phyloP scores from a whole-genome alignment of 495 filamentous ascomycete species.

The Tirmania nivea region DNA sequence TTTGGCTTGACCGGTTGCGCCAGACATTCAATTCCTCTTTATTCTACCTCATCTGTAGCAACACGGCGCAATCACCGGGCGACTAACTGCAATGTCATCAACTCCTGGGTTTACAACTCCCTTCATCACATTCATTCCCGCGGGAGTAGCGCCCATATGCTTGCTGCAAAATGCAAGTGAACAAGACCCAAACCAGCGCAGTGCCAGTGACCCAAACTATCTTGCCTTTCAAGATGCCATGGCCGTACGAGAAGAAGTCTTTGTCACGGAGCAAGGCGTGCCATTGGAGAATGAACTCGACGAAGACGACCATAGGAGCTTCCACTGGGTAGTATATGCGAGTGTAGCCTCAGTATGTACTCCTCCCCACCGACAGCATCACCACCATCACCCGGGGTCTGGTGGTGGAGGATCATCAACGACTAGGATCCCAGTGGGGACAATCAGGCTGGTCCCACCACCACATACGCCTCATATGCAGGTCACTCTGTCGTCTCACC shows the following conservation, averaged over 20 bases:
- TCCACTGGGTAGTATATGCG: constrained; percentile 66
- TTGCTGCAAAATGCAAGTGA: neutral
- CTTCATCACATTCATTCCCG: neutral
- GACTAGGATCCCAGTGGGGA: constrained; percentile 36
- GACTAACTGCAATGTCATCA: too few species aligned
- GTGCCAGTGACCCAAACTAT: constrained; percentile 26
- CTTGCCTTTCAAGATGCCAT: constrained; percentile 53
- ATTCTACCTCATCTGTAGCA: too few species aligned
- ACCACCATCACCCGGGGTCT: constrained; percentile 12
- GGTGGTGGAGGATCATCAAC: constrained; percentile 9
- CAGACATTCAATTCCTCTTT: too few species aligned
- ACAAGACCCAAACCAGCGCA: constrained; percentile 19
- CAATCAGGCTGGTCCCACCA: constrained; percentile 58
- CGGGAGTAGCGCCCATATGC: neutral
- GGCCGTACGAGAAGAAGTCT: constrained; percentile 53
- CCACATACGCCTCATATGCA: constrained; percentile 40
- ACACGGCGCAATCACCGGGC: too few species aligned
- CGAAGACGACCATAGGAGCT: constrained; percentile 50
- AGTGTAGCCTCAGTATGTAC: constrained; percentile 22
- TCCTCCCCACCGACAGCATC: constrained; percentile 16
- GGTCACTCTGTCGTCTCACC: neutral
- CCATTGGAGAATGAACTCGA: constrained; percentile 52
- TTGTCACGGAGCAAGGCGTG: constrained; percentile 51
- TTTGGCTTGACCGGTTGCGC: too few species aligned
- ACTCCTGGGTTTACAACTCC: neutral